Conservation (phyloP, 2,329 filamentous ascomycete genomes). For the Sclerotinia spermophila region DNA sequence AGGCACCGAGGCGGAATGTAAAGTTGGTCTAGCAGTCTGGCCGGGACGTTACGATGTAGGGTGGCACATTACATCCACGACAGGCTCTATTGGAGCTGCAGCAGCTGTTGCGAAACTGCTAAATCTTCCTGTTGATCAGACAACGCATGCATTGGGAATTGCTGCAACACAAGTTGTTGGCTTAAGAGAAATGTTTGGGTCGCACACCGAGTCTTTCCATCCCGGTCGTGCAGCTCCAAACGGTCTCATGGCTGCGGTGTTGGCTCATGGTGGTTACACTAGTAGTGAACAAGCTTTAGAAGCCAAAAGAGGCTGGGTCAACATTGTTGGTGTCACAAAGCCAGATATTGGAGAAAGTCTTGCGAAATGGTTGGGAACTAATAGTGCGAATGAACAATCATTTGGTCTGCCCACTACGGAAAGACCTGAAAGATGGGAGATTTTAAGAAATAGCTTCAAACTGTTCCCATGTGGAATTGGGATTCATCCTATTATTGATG, state of each 20-base stretch:
- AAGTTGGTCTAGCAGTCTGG: conserved; percentile 50
- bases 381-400: conserved; percentile 24
- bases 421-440: conserved; percentile 44
- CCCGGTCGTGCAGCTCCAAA: conserved; percentile 50
- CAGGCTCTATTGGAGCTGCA: conserved; percentile 51
- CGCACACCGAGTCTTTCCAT: conserved; percentile 54
- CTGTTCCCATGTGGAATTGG: conserved; percentile 56
- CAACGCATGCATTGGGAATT: conserved; percentile 50
- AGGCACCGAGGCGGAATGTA: conserved; percentile 51
- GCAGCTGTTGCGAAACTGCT: conserved; percentile 50
- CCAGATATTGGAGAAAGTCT: conserved; percentile 41
- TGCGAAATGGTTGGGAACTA: conserved; percentile 29
- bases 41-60: conserved; percentile 53
- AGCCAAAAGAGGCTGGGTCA: conserved; percentile 51
- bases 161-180: conserved; percentile 52
- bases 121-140: conserved; percentile 40
- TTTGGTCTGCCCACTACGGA: conserved; percentile 17
- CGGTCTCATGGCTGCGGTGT: conserved; percentile 46
- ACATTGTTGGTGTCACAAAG: conserved; percentile 46
- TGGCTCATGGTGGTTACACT: conserved; percentile 49
- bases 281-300: conserved; percentile 47
- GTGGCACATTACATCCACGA: conserved; percentile 52
- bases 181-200: conserved; percentile 53
- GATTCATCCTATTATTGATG: conserved; percentile 54
- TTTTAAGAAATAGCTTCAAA: conserved; percentile 52